Conservation (phyloP, 176 grass and related monocot genomes). For the Saccharum officinarum region DNA sequence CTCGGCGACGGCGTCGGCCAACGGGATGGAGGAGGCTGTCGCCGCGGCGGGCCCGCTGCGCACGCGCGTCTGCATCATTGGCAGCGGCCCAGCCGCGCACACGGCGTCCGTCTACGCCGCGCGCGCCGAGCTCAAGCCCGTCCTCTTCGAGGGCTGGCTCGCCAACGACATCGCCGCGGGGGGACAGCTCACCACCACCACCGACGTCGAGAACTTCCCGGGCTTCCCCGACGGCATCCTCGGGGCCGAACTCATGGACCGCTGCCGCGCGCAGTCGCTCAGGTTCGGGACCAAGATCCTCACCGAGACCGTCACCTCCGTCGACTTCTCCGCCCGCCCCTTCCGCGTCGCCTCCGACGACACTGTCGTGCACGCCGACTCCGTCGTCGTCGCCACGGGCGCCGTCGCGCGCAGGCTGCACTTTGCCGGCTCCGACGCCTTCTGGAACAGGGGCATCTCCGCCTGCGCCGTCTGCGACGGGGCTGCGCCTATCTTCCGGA, state of each 20-base stretch:
- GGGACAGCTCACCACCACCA: constrained; percentile 97
- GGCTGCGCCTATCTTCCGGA: constrained; percentile 86
- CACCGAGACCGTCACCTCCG: constrained; percentile 76
- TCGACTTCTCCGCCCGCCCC: constrained; percentile 70
- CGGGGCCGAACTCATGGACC: constrained; percentile 82
- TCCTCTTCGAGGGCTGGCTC: constrained; percentile 91
- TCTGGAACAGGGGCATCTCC: constrained; percentile 94
- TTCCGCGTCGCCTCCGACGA: constrained; percentile 70
- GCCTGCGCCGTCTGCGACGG: constrained; percentile 98
- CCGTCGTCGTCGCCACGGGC: constrained; percentile 77
- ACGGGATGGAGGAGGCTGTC: constrained; percentile 59
- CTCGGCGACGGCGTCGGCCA: constrained; percentile 3
- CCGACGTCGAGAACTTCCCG: constrained; percentile 96
- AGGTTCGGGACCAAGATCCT: constrained; percentile 75
- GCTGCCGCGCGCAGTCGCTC: constrained; percentile 62
- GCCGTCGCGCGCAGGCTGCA: constrained; percentile 83
- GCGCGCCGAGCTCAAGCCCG: constrained; percentile 71
- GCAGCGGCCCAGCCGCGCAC: constrained; percentile 88
- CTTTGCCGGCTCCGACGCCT: constrained; percentile 69
- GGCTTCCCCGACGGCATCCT: constrained; percentile 87
- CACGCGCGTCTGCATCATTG: constrained; percentile 86
- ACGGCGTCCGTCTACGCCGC: constrained; percentile 90
- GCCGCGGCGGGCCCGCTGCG: constrained; percentile 46
- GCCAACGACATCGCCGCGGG: constrained; percentile 97
- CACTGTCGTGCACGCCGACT: constrained; percentile 69